Evolutionary conservation across 306 rosid species (phyloP).

Genomic region (cucumber (Cucumis sativus)): Cucumber_9930_V3 NC_026659.2:26041001-26041500

Average conservation of each 20-base stretch:
- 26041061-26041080: conserved; percentile 97
- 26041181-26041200: conserved; percentile 3
- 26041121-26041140: conserved; percentile 96
- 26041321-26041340: conserved; percentile 88
- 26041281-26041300: conserved; percentile 98
- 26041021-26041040: background rate
- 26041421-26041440: background rate
- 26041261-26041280: conserved; percentile 97
- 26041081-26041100: conserved; percentile 92
- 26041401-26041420: background rate
- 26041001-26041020: background rate
- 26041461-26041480: too few relatives aligned
- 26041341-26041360: conserved; percentile 97
- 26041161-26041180: conserved; percentile 69
- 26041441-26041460: too few relatives aligned
- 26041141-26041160: conserved; percentile 98
- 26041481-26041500: background rate
- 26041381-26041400: background rate
- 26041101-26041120: conserved; percentile 89
- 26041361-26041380: conserved; percentile 45
- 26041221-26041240: background rate
- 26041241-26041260: conserved; percentile 35
- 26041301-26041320: conserved; percentile 96
- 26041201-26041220: too few relatives aligned
- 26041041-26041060: conserved; percentile 38